phyloP scores from a whole-genome alignment of 208 protist genomes.

The Phytomonas francai region DNA sequence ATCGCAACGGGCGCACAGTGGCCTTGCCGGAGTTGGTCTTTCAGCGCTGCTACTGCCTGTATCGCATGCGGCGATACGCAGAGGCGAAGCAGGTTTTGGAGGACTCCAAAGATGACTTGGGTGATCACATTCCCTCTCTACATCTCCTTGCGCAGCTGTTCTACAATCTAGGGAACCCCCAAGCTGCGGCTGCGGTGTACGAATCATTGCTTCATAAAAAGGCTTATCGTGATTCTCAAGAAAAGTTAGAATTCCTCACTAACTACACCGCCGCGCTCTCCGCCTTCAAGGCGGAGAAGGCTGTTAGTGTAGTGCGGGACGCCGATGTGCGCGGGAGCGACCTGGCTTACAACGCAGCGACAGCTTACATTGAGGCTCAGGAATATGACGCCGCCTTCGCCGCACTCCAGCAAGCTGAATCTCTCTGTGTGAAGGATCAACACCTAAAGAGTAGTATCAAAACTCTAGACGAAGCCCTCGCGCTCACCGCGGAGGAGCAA shows the following conservation, averaged over 20 bases:
- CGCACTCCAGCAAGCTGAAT: constrained; percentile 61
- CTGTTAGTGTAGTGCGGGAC: constrained; percentile 28
- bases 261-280: constrained; percentile 71
- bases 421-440: constrained; percentile 25
- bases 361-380: constrained; percentile 51
- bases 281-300: constrained; percentile 24
- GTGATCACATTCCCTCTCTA: constrained; percentile 30
- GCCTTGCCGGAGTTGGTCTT: constrained; percentile 23
- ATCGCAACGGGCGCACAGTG: constrained; percentile 2
- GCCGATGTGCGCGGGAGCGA: constrained; percentile 63
- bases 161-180: constrained; percentile 79
- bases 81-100: constrained; percentile 39
- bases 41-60: constrained; percentile 70
- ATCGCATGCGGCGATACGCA: constrained; percentile 49
- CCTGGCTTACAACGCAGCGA: constrained; percentile 73
- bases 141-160: constrained; percentile 76
- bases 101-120: background rate
- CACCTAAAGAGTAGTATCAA: constrained; percentile 38
- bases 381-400: constrained; percentile 41
- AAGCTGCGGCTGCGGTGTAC: constrained; percentile 55
- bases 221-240: constrained; percentile 57
- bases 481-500: constrained; percentile 20
- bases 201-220: constrained; percentile 32
- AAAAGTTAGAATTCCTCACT: constrained; percentile 59
- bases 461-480: constrained; percentile 41